Percentiles rank a stretch among this genome's conserved stretches.
These are phyloP conservation scores for Colletotrichum sublineola DNA, from an alignment of 2,329 filamentous ascomycete genomes.

Conservation along the genomic window DNA sequence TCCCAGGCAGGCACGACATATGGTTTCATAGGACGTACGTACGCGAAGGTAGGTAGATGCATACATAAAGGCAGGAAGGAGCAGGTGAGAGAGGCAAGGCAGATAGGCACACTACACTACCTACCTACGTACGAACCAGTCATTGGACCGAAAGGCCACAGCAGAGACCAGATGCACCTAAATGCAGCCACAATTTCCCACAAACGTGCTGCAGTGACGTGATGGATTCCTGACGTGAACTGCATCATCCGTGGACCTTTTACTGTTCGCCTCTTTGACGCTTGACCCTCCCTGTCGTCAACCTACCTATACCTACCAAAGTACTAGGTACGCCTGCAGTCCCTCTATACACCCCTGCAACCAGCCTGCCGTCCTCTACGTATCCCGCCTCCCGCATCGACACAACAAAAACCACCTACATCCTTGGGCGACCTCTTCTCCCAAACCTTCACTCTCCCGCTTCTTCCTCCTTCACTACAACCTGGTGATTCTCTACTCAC, in stretches of 20 bases:
- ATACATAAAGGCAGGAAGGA: not conserved
- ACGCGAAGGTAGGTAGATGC: not conserved
- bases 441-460: constrained; percentile 11
- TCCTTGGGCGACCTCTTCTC: constrained; percentile 32
- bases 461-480: constrained; percentile 31
- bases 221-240: constrained; percentile 43
- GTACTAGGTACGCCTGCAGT: not conserved
- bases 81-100: not conserved
- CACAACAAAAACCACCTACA: constrained; percentile 41
- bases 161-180: constrained; percentile 23
- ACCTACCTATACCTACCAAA: constrained; percentile 8
- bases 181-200: constrained; percentile 41
- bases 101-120: not conserved
- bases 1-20: not conserved
- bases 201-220: constrained; percentile 42
- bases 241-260: constrained; percentile 25
- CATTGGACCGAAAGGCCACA: constrained; percentile 5
- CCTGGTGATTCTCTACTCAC: constrained; percentile 42
- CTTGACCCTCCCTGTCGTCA: constrained; percentile 37
- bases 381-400: constrained; percentile 29
- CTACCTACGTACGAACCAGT: constrained; percentile 22
- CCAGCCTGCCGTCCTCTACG: constrained; percentile 6
- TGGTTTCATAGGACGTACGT: not conserved
- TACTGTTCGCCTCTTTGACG: constrained; percentile 13
- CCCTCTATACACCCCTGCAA: not conserved